A percentile compares a stretch with the other conserved stretches of the same genome.
Evolutionary conservation across 1,284 basidiomycete genomes (phyloP).

Genomic region (Rhodotorula sp.): DNA sequence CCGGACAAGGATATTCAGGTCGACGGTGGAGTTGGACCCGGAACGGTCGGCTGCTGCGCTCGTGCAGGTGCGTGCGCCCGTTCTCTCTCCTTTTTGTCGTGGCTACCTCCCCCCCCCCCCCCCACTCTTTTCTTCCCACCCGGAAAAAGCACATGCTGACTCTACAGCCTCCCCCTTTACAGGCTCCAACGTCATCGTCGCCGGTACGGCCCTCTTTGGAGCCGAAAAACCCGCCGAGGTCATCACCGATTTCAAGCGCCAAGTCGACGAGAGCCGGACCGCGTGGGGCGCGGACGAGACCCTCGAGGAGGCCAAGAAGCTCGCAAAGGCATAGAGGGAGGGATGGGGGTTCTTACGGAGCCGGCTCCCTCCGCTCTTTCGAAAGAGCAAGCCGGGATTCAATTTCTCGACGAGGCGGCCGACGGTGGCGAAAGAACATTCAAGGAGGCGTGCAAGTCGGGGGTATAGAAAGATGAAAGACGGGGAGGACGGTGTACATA

Average conservation of each 20-base stretch:
- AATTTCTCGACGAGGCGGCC: too few relatives aligned
- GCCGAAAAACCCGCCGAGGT: constrained; percentile 74
- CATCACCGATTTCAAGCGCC: constrained; percentile 68
- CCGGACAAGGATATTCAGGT: constrained; percentile 94
- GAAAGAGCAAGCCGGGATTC: too few relatives aligned
- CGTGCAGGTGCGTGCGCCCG: constrained; percentile 66
- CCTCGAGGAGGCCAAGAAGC: constrained; percentile 9
- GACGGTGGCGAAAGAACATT: too few relatives aligned
- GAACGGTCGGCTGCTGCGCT: constrained; percentile 84
- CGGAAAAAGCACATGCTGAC: not conserved
- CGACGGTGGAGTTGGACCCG: constrained; percentile 92
- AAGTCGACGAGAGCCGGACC: constrained; percentile 60
- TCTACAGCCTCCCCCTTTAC: constrained; percentile 1
- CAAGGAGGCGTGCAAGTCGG: too few relatives aligned
- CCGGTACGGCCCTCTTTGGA: constrained; percentile 92
- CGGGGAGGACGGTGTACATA: too few relatives aligned
- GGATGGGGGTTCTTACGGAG: too few relatives aligned
- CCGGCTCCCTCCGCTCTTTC: too few relatives aligned
- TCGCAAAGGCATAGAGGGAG: not conserved
- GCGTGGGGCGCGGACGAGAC: constrained; percentile 31
- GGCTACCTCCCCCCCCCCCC: constrained; percentile 1
- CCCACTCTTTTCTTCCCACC: not conserved
- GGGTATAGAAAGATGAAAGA: too few relatives aligned
- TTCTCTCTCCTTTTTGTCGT: too few relatives aligned
- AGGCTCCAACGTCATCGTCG: constrained; percentile 98